A percentile compares a stretch with the other conserved stretches of the same genome.
Evolutionary conservation across 169 alveolate genomes (phyloP).

Genomic region (Plasmodium yoelii): DNA sequence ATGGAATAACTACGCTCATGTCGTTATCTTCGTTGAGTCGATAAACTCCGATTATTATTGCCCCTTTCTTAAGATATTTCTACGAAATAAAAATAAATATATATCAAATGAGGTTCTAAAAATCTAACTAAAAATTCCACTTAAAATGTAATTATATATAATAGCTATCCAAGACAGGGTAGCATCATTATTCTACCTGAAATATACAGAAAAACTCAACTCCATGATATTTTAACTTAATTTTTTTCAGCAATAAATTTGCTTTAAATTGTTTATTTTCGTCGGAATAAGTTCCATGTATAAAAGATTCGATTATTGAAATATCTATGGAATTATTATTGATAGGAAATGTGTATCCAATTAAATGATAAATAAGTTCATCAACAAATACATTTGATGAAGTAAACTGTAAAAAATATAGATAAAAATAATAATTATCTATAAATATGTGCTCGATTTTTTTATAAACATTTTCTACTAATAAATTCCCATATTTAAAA

Average conservation of each 20-base stretch:
- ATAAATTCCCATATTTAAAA: constrained; percentile 74
- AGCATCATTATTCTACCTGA: constrained; percentile 20
- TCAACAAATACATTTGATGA: constrained; percentile 72
- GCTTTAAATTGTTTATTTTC: constrained; percentile 28
- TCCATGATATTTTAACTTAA: constrained; percentile 52
- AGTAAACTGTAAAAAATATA: constrained; percentile 73
- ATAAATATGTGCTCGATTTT: constrained; percentile 75
- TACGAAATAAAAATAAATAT: constrained; percentile 1
- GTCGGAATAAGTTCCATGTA: constrained; percentile 53
- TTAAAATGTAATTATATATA: too few relatives aligned
- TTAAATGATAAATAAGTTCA: constrained; percentile 59
- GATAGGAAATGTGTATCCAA: constrained; percentile 69
- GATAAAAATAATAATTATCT: constrained; percentile 72
- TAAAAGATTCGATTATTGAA: constrained; percentile 42
- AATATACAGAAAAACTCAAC: constrained; percentile 41
- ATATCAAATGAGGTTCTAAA: not conserved
- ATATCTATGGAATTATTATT: constrained; percentile 52
- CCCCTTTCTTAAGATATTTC: constrained; percentile 58
- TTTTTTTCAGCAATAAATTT: constrained; percentile 17
- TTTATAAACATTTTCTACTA: constrained; percentile 73
- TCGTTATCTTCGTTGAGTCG: constrained; percentile 53
- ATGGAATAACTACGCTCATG: constrained; percentile 75
- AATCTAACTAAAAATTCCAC: not conserved
- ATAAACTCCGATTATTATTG: constrained; percentile 67
- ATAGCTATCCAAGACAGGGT: too few relatives aligned